Base-by-base conservation (phyloP, 2,329 filamentous ascomycete species). In the Penicillium sp. region DNA sequence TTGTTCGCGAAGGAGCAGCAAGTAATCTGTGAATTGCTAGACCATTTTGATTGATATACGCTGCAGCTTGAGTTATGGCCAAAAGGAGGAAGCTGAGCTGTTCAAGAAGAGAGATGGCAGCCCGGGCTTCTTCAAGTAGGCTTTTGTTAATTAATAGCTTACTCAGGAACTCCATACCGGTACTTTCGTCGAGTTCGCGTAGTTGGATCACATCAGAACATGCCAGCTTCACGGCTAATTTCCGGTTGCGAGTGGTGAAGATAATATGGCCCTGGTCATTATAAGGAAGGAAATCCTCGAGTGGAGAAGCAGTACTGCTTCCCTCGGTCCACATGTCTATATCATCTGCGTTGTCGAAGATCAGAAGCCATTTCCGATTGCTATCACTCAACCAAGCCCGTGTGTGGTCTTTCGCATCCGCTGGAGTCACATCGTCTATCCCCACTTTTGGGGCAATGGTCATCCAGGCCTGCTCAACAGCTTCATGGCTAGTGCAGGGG, bases 331-430 rank as follows among this genome's bases (percentile, higher is more conserved):
- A 59, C 51, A 67, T 53, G 14, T 61, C 54, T 2, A 42, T 49
- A 46, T 64, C 59, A 58, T 68, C 65, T 4, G 65, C 65, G 43
- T 67, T 67, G 26, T 67, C 64, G n/a, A 66, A 58, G 24, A 68
- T 54, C 10, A 67, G 53, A 28, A 68, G 56, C 65, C 65, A 68
- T 31, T n/a, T n/a, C n/a, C n/a, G n/a, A n/a, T 46, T 50, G 16
- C 1, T 48, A 24, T 53, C 26, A 29, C 49, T 64, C 8, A 67
- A 46, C 16, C 58, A 43, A 23, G 26, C 3, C 16, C 54, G 48
- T 3, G 63, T 16, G 13, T 31, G 36, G 6, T 51, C 47, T 34
- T 56, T 58, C 21, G 23, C 49, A 23, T 54, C 34, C 14, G 34
- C 39, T n/a, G 36, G 48, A 47, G 48, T 45, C 37, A 45, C 49